Percentiles rank a stretch among this genome's conserved stretches.
phyloP scores from a whole-genome alignment of 2,329 filamentous ascomycete species.

The Penicillium sp. region DNA sequence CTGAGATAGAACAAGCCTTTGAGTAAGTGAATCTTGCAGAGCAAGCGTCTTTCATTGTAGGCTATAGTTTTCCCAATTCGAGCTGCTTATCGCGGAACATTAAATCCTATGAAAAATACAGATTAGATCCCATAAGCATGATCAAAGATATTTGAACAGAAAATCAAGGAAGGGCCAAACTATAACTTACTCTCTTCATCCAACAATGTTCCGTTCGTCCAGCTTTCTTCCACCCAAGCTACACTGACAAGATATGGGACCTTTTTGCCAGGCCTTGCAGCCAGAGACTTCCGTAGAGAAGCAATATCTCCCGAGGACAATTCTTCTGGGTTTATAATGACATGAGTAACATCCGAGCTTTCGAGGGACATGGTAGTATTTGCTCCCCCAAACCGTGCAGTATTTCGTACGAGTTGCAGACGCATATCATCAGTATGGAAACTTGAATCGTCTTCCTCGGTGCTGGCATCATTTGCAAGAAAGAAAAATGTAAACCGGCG shows the following conservation, averaged over 20 bases:
- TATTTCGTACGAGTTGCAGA: constrained; percentile 53
- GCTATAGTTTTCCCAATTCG: neutral
- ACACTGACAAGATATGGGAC: constrained; percentile 69
- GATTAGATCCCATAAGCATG: neutral
- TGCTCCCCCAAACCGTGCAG: constrained; percentile 70
- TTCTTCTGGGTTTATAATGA: constrained; percentile 60
- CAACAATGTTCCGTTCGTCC: constrained; percentile 73
- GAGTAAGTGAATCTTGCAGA: too few species aligned
- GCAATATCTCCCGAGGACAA: constrained; percentile 44
- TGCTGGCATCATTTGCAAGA: constrained; percentile 10
- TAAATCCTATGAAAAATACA: neutral
- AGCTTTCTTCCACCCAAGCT: constrained; percentile 77
- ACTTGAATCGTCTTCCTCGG: neutral
- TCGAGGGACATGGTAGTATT: constrained; percentile 52
- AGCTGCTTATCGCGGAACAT: neutral
- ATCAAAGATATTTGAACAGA: neutral
- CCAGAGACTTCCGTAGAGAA: constrained; percentile 31
- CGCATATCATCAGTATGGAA: constrained; percentile 16
- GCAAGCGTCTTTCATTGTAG: too few species aligned
- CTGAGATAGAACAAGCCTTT: too few species aligned
- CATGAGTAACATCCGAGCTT: constrained; percentile 66
- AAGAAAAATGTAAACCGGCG: constrained; percentile 48
- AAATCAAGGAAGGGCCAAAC: neutral
- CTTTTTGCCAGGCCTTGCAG: constrained; percentile 34
- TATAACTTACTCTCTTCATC: constrained; percentile 67